phyloP scores from a whole-genome alignment of 1,284 basidiomycete species.

The Marasmius tenuissimus region DNA sequence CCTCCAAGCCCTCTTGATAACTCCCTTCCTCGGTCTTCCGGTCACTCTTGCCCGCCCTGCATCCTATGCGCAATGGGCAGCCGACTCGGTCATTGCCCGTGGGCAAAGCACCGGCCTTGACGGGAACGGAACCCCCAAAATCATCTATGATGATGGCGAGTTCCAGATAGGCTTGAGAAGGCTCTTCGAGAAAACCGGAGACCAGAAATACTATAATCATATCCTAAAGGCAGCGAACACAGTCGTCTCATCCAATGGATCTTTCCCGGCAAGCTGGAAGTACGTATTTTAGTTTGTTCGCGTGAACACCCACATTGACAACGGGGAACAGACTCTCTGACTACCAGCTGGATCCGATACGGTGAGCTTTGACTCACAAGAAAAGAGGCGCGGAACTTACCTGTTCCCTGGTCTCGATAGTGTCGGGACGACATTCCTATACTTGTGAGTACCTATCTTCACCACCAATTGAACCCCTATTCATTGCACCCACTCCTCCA shows the following conservation, averaged over 20 bases:
- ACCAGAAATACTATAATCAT: constrained; percentile 40
- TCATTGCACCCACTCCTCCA: constrained; percentile 9
- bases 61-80: constrained; percentile 44
- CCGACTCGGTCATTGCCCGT: constrained; percentile 41
- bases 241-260: constrained; percentile 38
- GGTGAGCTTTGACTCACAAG: constrained; percentile 4
- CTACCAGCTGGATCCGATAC: constrained; percentile 34
- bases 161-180: constrained; percentile 39
- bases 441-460: constrained; percentile 24
- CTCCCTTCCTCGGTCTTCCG: neutral
- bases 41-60: constrained; percentile 22
- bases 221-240: constrained; percentile 37
- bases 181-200: constrained; percentile 38
- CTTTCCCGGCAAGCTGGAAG: constrained; percentile 37
- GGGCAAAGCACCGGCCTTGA: constrained; percentile 43
- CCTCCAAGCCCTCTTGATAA: neutral
- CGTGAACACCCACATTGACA: neutral
- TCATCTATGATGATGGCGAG: constrained; percentile 44
- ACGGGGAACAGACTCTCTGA: constrained; percentile 25
- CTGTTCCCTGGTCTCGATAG: constrained; percentile 15
- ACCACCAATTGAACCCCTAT: neutral
- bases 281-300: constrained; percentile 18
- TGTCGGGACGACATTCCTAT: constrained; percentile 38
- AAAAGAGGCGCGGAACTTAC: neutral
- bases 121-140: constrained; percentile 28